Evolutionary conservation across 2,329 filamentous ascomycete species (phyloP).

Genomic region (Penicillium rolfsii): DNA sequence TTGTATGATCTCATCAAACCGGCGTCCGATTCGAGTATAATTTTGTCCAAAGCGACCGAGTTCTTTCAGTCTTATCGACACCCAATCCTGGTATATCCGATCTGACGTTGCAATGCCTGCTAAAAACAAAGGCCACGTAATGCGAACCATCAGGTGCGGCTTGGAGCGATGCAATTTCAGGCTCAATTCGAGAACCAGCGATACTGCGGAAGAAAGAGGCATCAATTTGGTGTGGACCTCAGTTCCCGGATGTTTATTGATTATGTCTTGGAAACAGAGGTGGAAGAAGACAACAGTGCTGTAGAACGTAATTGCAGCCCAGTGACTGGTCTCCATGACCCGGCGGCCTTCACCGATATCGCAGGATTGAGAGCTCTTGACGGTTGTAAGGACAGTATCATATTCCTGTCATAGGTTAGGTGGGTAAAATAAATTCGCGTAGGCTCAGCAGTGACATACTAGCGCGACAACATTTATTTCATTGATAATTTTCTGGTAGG

Average conservation of each 20-base stretch:
- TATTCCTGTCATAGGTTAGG: conserved; percentile 24
- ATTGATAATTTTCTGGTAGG: conserved; percentile 22
- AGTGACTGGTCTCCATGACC: conserved; percentile 32
- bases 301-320: conserved; percentile 32
- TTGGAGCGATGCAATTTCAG: conserved; percentile 30
- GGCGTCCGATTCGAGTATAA: conserved; percentile 25
- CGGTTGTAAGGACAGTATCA: conserved; percentile 27
- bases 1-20: conserved; percentile 31
- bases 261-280: conserved; percentile 27
- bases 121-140: conserved; percentile 33
- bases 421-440: neutral
- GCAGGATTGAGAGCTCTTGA: conserved; percentile 23
- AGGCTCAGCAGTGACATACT: conserved; percentile 14
- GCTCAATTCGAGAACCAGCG: conserved; percentile 27
- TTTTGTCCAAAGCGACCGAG: conserved; percentile 32
- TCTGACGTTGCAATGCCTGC: conserved; percentile 33
- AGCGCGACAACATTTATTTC: conserved; percentile 27
- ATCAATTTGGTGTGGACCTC: conserved; percentile 15
- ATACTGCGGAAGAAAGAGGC: conserved; percentile 26
- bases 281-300: conserved; percentile 31
- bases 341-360: conserved; percentile 26
- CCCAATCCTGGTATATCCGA: conserved; percentile 34
- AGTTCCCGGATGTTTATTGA: conserved; percentile 8
- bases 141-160: conserved; percentile 29
- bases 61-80: conserved; percentile 32